These are phyloP conservation scores for Pyrus betulifolia DNA, from an alignment of 306 rosid species.

Conservation along the genomic window DNA sequence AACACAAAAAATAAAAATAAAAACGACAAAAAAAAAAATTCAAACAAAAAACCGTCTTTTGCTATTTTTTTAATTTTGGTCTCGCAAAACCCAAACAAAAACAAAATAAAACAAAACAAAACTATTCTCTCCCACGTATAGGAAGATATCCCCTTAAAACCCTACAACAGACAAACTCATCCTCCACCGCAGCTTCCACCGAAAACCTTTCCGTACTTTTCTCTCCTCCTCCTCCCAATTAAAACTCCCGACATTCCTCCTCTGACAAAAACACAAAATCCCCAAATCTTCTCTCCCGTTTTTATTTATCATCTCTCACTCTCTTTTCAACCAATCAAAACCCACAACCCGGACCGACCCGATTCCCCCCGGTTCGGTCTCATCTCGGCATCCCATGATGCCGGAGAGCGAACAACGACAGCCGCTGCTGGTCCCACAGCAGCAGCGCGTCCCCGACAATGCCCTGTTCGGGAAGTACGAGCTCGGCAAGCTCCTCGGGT, in stretches of 20 bases:
- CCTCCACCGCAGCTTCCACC: constrained; percentile 4
- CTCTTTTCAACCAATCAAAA: neutral
- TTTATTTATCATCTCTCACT: too few relatives aligned
- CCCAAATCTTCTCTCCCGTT: neutral
- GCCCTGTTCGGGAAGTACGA: constrained; percentile 60
- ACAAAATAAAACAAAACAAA: too few relatives aligned
- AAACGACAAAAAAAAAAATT: neutral
- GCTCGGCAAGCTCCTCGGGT: constrained; percentile 54
- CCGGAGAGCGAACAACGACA: constrained; percentile 14
- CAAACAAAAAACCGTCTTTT: neutral
- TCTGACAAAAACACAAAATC: neutral
- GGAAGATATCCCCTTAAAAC: neutral
- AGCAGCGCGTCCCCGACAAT: constrained; percentile 2
- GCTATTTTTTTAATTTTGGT: neutral
- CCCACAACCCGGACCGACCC: neutral
- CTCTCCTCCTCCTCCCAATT: neutral
- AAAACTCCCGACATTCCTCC: neutral
- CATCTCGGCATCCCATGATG: constrained; percentile 1
- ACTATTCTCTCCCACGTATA: neutral
- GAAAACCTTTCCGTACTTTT: neutral
- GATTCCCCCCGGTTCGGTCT: constrained; percentile 18
- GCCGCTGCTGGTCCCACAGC: neutral
- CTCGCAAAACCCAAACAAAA: neutral
- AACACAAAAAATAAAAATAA: too few relatives aligned
- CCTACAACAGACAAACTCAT: neutral